Evolutionary conservation across 2,329 filamentous ascomycete genomes (phyloP), one percentile per base, ranked within the genome.

Genomic region (Venturia aucupariae): DNA sequence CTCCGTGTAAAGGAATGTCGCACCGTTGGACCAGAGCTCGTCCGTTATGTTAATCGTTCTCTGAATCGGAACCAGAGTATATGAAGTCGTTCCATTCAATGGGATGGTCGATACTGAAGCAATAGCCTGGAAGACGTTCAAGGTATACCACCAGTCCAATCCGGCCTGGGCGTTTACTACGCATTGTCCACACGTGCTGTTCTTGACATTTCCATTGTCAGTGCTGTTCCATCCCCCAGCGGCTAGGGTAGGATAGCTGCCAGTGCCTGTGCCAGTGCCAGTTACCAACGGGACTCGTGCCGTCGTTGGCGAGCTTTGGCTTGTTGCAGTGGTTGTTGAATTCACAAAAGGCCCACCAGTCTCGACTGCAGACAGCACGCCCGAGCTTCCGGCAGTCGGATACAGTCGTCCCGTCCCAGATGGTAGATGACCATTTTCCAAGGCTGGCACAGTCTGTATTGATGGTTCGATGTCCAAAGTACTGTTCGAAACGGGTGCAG

Each of bases 151-250:
- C 67, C 71, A 76, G 39, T 75, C 72, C 61, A 76, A 67, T 11
- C 69, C 70, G 11, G 73, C 74, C 5, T 71, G 67, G 7, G 75
- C 71, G 66, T 76, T 75, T 39, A 76, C 66, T 0, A 72, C 75
- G 11, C 69, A 68, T 3, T 70, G 72, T 57, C 67, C 67, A 62
- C 72, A 74, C 30, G 67, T 68, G 24, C 24, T 55, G 54, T 65
- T 64, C 22, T 64, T 46, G 22, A 39, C 30, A 22, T 24, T 63
- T 19, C 11, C 7, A 27, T 39, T 59, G 22, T 19, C 48, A 42
- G 62, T 59, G 8, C 46, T 41, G 48, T 63, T 63, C 62, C 62
- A 55, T 10, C 44, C 62, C 8, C 22, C 51, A 2, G 24, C 41
- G 30, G 22, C 61, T 17, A 46, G n/a, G 17, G 51, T 57, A 4